Evolutionary conservation across 2,329 filamentous ascomycete genomes (phyloP).

Genomic region (Hyphodiscus sp.): DNA sequence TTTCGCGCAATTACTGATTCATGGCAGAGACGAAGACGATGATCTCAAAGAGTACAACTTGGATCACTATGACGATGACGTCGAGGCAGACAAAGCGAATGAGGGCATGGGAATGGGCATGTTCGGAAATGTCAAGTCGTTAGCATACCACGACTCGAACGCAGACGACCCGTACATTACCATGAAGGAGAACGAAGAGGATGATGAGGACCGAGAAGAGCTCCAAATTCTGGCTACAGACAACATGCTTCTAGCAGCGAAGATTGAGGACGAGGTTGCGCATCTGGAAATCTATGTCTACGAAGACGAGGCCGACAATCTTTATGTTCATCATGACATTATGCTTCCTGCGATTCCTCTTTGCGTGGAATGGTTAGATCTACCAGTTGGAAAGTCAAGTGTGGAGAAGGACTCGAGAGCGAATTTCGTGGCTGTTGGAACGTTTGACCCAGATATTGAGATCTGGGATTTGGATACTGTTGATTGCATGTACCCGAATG

Average conservation of each 20-base stretch:
- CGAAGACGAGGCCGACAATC: constrained; percentile 89
- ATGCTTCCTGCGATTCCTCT: constrained; percentile 97
- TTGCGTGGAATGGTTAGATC: constrained; percentile 90
- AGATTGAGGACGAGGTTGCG: constrained; percentile 94
- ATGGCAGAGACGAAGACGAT: constrained; percentile 57
- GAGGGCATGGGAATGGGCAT: constrained; percentile 71
- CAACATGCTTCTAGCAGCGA: constrained; percentile 85
- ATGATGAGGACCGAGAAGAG: constrained; percentile 84
- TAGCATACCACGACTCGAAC: constrained; percentile 91
- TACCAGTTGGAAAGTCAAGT: constrained; percentile 70
- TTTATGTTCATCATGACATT: constrained; percentile 99
- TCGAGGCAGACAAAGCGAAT: constrained; percentile 54
- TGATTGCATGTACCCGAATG: constrained; percentile 97
- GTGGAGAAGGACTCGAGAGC: constrained; percentile 60
- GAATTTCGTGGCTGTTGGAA: constrained; percentile 92
- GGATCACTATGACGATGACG: constrained; percentile 89
- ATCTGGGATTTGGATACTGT: constrained; percentile 96
- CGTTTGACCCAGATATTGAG: constrained; percentile 98
- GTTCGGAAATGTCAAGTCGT: constrained; percentile 90
- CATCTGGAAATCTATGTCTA: constrained; percentile 97
- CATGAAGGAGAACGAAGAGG: constrained; percentile 57
- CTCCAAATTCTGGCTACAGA: constrained; percentile 88
- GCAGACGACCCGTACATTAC: constrained; percentile 97
- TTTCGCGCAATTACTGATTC: constrained; percentile 1
- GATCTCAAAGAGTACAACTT: constrained; percentile 95